These are phyloP conservation scores for Coprinopsis sp. DNA, from an alignment of 768 basidiomycete genomes.

Conservation along the genomic window DNA sequence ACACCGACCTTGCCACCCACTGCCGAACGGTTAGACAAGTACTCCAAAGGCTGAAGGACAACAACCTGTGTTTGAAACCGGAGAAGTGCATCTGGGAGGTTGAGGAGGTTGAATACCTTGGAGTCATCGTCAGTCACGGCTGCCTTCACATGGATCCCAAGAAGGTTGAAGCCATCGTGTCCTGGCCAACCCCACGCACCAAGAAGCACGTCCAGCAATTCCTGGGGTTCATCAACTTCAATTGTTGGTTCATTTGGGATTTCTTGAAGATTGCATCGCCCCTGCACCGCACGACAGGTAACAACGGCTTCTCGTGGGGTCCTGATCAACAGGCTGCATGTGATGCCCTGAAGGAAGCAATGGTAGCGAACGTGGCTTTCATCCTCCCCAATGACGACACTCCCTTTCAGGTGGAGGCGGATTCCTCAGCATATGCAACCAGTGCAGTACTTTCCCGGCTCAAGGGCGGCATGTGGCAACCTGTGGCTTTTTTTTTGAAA, in stretches of 20 bases:
- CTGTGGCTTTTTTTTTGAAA: background rate
- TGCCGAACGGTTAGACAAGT: too few relatives aligned
- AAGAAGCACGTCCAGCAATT: slow-evolving; percentile 33
- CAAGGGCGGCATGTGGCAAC: background rate
- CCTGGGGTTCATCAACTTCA: slow-evolving; percentile 37
- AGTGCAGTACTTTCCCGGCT: slow-evolving; percentile 3
- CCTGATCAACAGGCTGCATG: background rate
- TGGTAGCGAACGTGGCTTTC: background rate
- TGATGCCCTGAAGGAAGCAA: background rate
- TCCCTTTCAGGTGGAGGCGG: slow-evolving; percentile 9
- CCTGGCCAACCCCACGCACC: slow-evolving; percentile 28
- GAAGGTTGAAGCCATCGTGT: slow-evolving; percentile 23
- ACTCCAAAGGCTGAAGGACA: too few relatives aligned
- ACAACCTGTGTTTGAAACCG: too few relatives aligned
- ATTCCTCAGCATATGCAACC: slow-evolving; percentile 1
- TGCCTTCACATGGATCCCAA: slow-evolving; percentile 32
- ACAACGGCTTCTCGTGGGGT: slow-evolving; percentile 22
- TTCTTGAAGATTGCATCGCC: slow-evolving; percentile 19
- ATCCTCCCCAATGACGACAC: background rate
- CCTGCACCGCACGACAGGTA: background rate
- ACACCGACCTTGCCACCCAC: too few relatives aligned
- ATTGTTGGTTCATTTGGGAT: slow-evolving; percentile 24
- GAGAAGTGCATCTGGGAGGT: too few relatives aligned
- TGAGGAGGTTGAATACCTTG: too few relatives aligned
- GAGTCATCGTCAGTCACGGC: too few relatives aligned